A percentile compares a stretch with the other conserved stretches of the same genome.
phyloP scores from a whole-genome alignment of 1,284 basidiomycete genomes.

The Testicularia cyperi region DNA sequence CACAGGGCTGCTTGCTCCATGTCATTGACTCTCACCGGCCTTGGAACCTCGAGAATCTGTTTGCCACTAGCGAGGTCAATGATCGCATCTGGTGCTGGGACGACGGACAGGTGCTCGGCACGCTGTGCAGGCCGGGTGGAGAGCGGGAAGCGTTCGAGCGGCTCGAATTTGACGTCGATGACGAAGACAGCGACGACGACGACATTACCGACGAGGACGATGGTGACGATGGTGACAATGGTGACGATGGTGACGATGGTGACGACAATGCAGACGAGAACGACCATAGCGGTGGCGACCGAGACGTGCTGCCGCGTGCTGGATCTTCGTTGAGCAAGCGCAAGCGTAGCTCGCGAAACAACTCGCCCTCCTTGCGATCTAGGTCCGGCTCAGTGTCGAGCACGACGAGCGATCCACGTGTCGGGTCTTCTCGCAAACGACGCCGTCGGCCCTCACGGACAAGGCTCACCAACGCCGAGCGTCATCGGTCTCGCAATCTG shows the following conservation, averaged over 20 bases:
- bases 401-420: too few relatives aligned
- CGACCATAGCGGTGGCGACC: constrained; percentile 3
- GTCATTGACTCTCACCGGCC: constrained; percentile 93
- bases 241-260: constrained; percentile 56
- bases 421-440: too few relatives aligned
- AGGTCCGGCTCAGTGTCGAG: not conserved
- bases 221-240: constrained; percentile 57
- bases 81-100: constrained; percentile 56
- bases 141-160: constrained; percentile 51
- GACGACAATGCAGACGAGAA: constrained; percentile 9
- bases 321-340: constrained; percentile 3
- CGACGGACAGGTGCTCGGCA: constrained; percentile 50
- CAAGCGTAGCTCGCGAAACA: constrained; percentile 3
- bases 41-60: constrained; percentile 84
- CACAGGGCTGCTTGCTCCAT: constrained; percentile 68
- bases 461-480: constrained; percentile 26
- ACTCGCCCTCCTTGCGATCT: not conserved
- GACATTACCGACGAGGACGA: constrained; percentile 18
- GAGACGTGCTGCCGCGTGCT: too few relatives aligned
- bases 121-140: constrained; percentile 19
- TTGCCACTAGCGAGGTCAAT: constrained; percentile 66
- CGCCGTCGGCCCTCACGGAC: constrained; percentile 1
- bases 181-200: constrained; percentile 67
- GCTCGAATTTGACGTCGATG: constrained; percentile 59
- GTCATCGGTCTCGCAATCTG: constrained; percentile 43